Conservation (phyloP, 768 basidiomycete genomes). For the Collybia sp. region DNA sequence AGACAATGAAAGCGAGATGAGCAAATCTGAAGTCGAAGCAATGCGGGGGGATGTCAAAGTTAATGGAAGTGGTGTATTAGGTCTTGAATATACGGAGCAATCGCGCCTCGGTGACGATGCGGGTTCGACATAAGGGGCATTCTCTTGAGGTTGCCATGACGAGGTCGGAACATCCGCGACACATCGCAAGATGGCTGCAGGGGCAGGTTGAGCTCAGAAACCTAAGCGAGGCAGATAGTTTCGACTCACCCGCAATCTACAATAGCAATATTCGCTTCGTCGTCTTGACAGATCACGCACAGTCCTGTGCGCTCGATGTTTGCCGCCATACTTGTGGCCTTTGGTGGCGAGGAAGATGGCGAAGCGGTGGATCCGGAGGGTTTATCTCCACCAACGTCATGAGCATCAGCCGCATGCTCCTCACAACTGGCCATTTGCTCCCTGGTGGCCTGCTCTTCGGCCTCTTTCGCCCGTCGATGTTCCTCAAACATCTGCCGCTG, state of each 20-base stretch:
- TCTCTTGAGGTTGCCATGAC: slow-evolving; percentile 77
- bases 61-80: slow-evolving; percentile 14
- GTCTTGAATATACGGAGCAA: slow-evolving; percentile 72
- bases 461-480: slow-evolving; percentile 14
- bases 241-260: slow-evolving; percentile 86
- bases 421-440: slow-evolving; percentile 15
- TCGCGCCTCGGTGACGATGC: slow-evolving; percentile 80
- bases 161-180: slow-evolving; percentile 71
- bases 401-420: slow-evolving; percentile 7
- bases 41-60: too few relatives aligned
- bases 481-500: slow-evolving; percentile 33
- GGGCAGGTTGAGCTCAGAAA: slow-evolving; percentile 2
- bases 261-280: slow-evolving; percentile 89
- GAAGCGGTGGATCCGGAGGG: slow-evolving; percentile 16
- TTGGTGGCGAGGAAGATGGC: slow-evolving; percentile 28
- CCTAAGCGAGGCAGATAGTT: background rate
- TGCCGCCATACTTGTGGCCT: slow-evolving; percentile 30
- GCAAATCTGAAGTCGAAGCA: too few relatives aligned
- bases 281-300: slow-evolving; percentile 92
- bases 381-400: slow-evolving; percentile 5
- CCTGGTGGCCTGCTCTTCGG: slow-evolving; percentile 12
- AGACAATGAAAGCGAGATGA: too few relatives aligned
- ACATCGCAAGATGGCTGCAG: slow-evolving; percentile 75
- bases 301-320: slow-evolving; percentile 66
- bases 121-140: slow-evolving; percentile 87